Percentiles rank a stretch among this genome's conserved stretches.
These are phyloP conservation scores for Neofusicoccum umdonicola DNA, from an alignment of 2,329 filamentous ascomycete species.

Conservation along the genomic window DNA sequence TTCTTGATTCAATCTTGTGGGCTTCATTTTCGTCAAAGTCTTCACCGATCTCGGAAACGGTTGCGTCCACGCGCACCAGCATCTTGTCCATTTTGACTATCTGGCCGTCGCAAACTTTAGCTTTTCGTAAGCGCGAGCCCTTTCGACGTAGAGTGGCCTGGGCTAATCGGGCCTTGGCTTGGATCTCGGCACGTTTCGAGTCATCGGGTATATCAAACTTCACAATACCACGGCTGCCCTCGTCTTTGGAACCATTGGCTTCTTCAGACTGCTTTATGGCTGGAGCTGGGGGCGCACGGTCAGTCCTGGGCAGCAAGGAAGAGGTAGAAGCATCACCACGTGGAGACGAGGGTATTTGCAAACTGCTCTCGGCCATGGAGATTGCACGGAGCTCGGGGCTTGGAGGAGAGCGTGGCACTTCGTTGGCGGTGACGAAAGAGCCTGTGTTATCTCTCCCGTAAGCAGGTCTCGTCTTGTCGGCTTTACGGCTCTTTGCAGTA, in stretches of 20 bases:
- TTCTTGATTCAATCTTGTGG: slow-evolving; percentile 56
- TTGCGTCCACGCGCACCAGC: slow-evolving; percentile 62
- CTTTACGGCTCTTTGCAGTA: not conserved
- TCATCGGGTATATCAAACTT: slow-evolving; percentile 44
- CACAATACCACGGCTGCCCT: slow-evolving; percentile 34
- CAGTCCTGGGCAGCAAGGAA: slow-evolving; percentile 36
- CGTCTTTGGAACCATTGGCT: not conserved
- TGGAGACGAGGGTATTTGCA: slow-evolving; percentile 25
- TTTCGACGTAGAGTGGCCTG: slow-evolving; percentile 38
- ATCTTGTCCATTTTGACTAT: slow-evolving; percentile 68
- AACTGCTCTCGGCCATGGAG: slow-evolving; percentile 11
- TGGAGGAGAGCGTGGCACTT: not conserved
- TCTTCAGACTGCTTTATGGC: not conserved
- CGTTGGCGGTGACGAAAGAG: slow-evolving; percentile 13
- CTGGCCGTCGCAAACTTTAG: slow-evolving; percentile 53
- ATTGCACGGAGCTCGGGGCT: not conserved
- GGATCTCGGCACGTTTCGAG: slow-evolving; percentile 36
- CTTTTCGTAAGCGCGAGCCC: slow-evolving; percentile 36
- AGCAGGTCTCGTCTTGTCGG: not conserved
- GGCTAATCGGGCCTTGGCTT: slow-evolving; percentile 38
- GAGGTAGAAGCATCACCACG: slow-evolving; percentile 33
- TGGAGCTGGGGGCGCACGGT: slow-evolving; percentile 19
- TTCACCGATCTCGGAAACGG: slow-evolving; percentile 51
- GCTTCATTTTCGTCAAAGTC: slow-evolving; percentile 65
- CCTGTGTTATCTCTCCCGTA: slow-evolving; percentile 1